Evolutionary conservation across 805 yeast species (phyloP), one percentile per base, ranked within the genome.

Genomic region (Wickerhamomyces rabaulensis): DNA sequence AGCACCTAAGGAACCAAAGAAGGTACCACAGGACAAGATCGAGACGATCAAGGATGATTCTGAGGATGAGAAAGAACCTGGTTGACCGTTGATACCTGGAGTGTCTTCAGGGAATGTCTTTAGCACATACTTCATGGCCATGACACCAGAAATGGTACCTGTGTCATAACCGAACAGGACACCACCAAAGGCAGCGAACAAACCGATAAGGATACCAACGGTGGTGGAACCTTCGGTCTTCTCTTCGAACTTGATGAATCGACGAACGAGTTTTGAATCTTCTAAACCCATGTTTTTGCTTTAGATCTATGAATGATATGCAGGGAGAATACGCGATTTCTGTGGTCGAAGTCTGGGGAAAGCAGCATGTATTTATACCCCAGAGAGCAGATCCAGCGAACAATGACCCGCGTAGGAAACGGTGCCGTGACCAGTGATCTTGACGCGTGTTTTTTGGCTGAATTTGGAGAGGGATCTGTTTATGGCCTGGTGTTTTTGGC

Each of bases 11-110:
- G 89, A 83, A 50, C 91, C 92, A 51, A 73, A 66, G 55, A 82
- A 80, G 15, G 89, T 84, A 52, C 91, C 91, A 46, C 81, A 73
- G 16, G 88, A 81, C 46, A 84, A 70, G 46, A 83, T 79, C n/a
- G 88, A 84, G n/a, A 86, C 84, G 41, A 84, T 78, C 38, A 85
- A 59, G 38, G 82, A 78, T 52, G 79, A 64, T 58, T 77, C 80
- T 54, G 69, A 71, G 17, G 74, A 69, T 3, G 68, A 65, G 51
- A 77, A 77, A 4, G 47, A 55, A 39, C 64, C 60, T 4, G 44
- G 48, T 55, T 49, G 68, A 55, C 63, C 59, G 65, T 74, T 76
- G 44, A 53, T 45, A 38, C 62, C 58, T 7, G 56, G 54, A 9
- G 58, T 52, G 46, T 72, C 67, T 6, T 58, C 45, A 2, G 80